phyloP scores from a whole-genome alignment of 768 basidiomycete genomes.

The Mrakia frigida region DNA sequence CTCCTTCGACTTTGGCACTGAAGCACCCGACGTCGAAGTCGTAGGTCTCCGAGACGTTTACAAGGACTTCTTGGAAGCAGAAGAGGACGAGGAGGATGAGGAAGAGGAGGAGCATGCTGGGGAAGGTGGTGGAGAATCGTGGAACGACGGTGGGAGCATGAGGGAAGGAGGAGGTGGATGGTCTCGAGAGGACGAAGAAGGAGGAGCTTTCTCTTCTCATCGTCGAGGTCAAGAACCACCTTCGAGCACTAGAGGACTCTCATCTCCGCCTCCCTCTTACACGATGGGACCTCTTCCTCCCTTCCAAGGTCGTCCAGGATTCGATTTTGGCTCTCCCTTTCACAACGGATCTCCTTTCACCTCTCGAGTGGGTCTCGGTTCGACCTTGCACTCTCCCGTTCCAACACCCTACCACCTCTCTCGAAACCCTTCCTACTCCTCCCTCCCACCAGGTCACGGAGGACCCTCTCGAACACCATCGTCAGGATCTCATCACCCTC shows the following conservation, averaged over 20 bases:
- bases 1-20: slow-evolving; percentile 79
- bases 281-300: slow-evolving; percentile 11
- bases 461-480: neutral
- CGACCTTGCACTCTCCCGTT: slow-evolving; percentile 6
- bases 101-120: slow-evolving; percentile 40
- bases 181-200: neutral
- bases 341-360: slow-evolving; percentile 23
- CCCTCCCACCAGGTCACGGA: neutral
- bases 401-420: slow-evolving; percentile 21
- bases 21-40: slow-evolving; percentile 77
- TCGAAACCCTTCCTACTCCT: slow-evolving; percentile 22
- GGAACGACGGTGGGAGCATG: slow-evolving; percentile 48
- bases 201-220: neutral
- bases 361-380: slow-evolving; percentile 28
- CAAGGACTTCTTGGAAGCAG: slow-evolving; percentile 78
- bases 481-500: neutral
- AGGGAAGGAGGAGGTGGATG: slow-evolving; percentile 24
- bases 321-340: slow-evolving; percentile 20
- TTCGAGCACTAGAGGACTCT: slow-evolving; percentile 34
- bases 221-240: neutral
- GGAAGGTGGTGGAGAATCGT: slow-evolving; percentile 51
- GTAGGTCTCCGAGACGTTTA: slow-evolving; percentile 90
- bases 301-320: slow-evolving; percentile 14
- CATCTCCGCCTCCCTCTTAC: slow-evolving; percentile 18
- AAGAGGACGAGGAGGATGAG: slow-evolving; percentile 59